Conservation (phyloP, 208 protist genomes). For the Leishmania turanica region DNA sequence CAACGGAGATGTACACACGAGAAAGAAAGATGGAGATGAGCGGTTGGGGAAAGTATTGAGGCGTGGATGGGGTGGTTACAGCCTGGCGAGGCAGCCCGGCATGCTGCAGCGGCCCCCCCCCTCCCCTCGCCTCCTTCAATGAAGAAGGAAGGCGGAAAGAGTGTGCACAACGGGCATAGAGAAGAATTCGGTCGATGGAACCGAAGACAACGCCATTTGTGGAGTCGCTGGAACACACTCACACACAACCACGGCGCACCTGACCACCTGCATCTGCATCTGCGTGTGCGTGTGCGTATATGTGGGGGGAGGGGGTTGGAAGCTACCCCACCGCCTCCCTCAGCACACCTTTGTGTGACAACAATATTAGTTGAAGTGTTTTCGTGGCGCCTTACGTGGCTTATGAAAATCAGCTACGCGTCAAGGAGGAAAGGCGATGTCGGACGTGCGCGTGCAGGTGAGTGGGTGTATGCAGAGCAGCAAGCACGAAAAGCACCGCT, state of each 20-base stretch:
- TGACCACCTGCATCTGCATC: not conserved
- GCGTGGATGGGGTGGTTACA: not conserved
- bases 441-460: not conserved
- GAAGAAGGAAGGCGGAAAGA: not conserved
- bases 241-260: not conserved
- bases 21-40: not conserved
- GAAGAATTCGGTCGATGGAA: not conserved
- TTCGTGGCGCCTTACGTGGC: not conserved
- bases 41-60: not conserved
- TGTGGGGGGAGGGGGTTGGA: not conserved
- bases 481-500: not conserved
- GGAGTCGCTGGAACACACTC: not conserved
- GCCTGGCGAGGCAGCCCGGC: not conserved
- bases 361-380: not conserved
- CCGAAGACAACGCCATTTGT: not conserved
- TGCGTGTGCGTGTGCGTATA: not conserved
- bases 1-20: not conserved
- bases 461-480: not conserved
- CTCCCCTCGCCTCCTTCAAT: too few species aligned
- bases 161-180: not conserved
- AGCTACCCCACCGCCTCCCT: not conserved
- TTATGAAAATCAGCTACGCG: not conserved
- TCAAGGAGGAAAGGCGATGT: not conserved
- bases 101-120: not conserved
- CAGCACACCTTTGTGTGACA: not conserved